phyloP scores from a whole-genome alignment of 2,329 filamentous ascomycete genomes.

The Seiridium cupressi region DNA sequence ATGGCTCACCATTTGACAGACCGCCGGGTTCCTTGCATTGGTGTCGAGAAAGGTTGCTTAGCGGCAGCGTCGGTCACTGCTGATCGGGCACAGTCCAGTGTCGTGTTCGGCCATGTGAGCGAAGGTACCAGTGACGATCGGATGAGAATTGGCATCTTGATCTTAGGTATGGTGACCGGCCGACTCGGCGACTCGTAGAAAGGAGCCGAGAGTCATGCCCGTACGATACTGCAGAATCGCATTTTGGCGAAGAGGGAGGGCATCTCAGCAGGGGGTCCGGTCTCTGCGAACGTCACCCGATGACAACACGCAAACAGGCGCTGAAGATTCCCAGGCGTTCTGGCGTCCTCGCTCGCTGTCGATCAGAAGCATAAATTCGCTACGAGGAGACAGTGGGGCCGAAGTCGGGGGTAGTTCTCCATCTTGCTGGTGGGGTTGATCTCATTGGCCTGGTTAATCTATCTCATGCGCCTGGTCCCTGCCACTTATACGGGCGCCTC shows the following conservation, averaged over 20 bases:
- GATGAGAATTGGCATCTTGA: too few relatives aligned
- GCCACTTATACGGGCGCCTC: slow-evolving; percentile 4
- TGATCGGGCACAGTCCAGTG: neutral
- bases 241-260: too few relatives aligned
- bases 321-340: neutral
- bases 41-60: neutral
- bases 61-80: neutral
- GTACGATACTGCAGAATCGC: too few relatives aligned
- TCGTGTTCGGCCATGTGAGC: neutral
- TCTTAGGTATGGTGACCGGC: too few relatives aligned
- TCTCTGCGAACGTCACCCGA: neutral
- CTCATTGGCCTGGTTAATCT: slow-evolving; percentile 8
- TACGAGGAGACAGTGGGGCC: neutral
- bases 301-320: neutral
- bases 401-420: neutral
- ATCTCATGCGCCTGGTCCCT: neutral
- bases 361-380: slow-evolving; percentile 3
- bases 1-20: neutral
- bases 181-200: too few relatives aligned
- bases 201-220: too few relatives aligned
- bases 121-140: too few relatives aligned
- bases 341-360: neutral
- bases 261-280: too few relatives aligned
- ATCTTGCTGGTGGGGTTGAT: neutral
- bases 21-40: slow-evolving; percentile 6